Evolutionary conservation across 345 rosid species (phyloP).

Genomic region (Eucalyptus urophylla): DNA sequence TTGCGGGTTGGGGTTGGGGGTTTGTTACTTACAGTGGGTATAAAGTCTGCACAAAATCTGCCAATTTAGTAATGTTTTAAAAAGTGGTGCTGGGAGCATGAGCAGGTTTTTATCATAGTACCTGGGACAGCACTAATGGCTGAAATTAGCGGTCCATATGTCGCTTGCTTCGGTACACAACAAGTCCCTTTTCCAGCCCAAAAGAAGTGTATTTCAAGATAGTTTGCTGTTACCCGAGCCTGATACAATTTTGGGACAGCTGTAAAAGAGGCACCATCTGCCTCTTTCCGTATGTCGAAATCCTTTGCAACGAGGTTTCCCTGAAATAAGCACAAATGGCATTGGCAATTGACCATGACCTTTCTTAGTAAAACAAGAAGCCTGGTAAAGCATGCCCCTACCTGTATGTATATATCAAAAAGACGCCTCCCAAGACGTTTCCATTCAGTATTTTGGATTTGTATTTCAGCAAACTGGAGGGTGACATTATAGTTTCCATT

Average conservation of each 20-base stretch:
- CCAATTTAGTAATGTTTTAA: neutral
- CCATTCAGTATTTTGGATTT: conserved; percentile 12
- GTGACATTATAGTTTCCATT: conserved; percentile 59
- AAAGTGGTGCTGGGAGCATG: neutral
- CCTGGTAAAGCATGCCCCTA: neutral
- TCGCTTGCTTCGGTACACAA: conserved; percentile 11
- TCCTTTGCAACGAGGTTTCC: conserved; percentile 34
- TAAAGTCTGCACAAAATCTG: conserved; percentile 36
- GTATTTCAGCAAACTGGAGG: conserved; percentile 35
- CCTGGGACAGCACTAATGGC: conserved; percentile 63
- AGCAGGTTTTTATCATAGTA: neutral
- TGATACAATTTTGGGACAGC: conserved; percentile 4
- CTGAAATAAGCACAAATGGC: conserved; percentile 1
- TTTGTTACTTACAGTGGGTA: conserved; percentile 44
- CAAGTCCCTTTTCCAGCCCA: conserved; percentile 41
- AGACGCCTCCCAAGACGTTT: conserved; percentile 32
- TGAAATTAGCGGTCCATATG: conserved; percentile 28
- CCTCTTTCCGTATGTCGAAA: conserved; percentile 26
- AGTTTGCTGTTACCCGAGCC: conserved; percentile 10
- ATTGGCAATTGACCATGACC: neutral
- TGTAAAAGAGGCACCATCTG: conserved; percentile 10
- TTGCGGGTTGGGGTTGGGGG: conserved; percentile 19
- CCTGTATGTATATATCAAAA: conserved; percentile 49
- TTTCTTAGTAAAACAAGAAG: neutral
- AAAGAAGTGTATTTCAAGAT: conserved; percentile 24